Evolutionary conservation across 208 protist species (phyloP).

Genomic region (Trypanosoma vivax): DNA sequence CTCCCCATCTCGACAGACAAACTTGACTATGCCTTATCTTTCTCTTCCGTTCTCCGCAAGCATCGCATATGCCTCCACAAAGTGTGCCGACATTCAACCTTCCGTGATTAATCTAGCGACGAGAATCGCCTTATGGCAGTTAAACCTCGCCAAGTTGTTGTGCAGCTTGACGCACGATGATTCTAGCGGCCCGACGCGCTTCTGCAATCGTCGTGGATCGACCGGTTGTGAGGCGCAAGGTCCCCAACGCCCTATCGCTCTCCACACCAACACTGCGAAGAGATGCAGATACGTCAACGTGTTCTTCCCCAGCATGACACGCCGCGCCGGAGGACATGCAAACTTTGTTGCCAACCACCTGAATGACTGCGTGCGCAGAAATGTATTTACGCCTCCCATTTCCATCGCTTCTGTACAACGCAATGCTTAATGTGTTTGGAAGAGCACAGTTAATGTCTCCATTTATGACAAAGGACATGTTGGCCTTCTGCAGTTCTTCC

Average conservation of each 20-base stretch:
- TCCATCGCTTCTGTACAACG: slow-evolving; percentile 46
- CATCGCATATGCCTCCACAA: too few relatives aligned
- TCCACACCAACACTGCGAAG: slow-evolving; percentile 56
- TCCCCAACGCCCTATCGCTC: slow-evolving; percentile 55
- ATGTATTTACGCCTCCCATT: slow-evolving; percentile 47
- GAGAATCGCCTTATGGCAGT: too few relatives aligned
- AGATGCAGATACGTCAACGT: slow-evolving; percentile 57
- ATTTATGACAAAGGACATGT: slow-evolving; percentile 72
- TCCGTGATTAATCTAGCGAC: too few relatives aligned
- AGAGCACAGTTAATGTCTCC: slow-evolving; percentile 40
- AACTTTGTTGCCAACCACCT: slow-evolving; percentile 53
- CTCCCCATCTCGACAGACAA: too few relatives aligned
- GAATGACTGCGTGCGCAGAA: slow-evolving; percentile 58
- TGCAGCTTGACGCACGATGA: slow-evolving; percentile 60
- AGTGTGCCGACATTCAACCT: too few relatives aligned
- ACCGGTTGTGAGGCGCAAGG: slow-evolving; percentile 72
- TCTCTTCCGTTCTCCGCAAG: too few relatives aligned
- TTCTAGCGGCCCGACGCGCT: slow-evolving; percentile 51
- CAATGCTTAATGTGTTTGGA: slow-evolving; percentile 84
- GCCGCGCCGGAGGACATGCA: slow-evolving; percentile 83
- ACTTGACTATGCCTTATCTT: too few relatives aligned
- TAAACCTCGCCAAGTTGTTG: slow-evolving; percentile 72
- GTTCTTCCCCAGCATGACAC: slow-evolving; percentile 58
- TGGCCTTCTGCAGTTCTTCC: slow-evolving; percentile 35
- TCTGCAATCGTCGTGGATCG: slow-evolving; percentile 58